Percentiles rank a stretch among this genome's conserved stretches.
Conservation (phyloP, 2,329 filamentous ascomycete species). For the Fusarium multiceps region DNA sequence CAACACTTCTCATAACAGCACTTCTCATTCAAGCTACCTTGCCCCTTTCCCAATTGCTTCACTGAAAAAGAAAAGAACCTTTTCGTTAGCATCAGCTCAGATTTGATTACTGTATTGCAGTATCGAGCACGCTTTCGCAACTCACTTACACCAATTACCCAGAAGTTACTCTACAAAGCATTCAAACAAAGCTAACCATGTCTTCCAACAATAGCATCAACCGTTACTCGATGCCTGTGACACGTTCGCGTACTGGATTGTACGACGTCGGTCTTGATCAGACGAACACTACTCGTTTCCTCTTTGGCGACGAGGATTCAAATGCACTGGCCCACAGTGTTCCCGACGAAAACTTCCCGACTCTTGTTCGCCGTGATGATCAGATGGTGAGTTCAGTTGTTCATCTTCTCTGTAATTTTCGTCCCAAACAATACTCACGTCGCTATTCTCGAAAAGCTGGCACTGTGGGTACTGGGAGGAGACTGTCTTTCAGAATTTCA, state of each 20-base stretch:
- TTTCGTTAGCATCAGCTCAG: not conserved
- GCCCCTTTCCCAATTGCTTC: not conserved
- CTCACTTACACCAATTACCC: not conserved
- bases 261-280: slow-evolving; percentile 80
- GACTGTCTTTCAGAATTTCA: slow-evolving; percentile 24
- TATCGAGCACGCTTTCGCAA: slow-evolving; percentile 1
- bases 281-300: slow-evolving; percentile 85
- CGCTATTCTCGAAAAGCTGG: not conserved
- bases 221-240: slow-evolving; percentile 94
- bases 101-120: not conserved
- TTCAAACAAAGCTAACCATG: slow-evolving; percentile 37
- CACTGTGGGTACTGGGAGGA: not conserved
- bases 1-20: not conserved
- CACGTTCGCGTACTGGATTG: slow-evolving; percentile 73
- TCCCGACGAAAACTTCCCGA: slow-evolving; percentile 87
- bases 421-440: not conserved
- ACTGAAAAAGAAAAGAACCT: not conserved
- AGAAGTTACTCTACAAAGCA: not conserved
- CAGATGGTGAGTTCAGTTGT: slow-evolving; percentile 61
- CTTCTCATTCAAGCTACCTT: not conserved
- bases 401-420: slow-evolving; percentile 2
- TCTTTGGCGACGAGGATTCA: slow-evolving; percentile 82
- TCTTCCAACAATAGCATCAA: slow-evolving; percentile 70
- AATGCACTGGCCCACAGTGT: slow-evolving; percentile 62
- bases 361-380: slow-evolving; percentile 75